Base-by-base conservation (phyloP, 768 basidiomycete genomes). In the Lentinula guzmanii region DNA sequence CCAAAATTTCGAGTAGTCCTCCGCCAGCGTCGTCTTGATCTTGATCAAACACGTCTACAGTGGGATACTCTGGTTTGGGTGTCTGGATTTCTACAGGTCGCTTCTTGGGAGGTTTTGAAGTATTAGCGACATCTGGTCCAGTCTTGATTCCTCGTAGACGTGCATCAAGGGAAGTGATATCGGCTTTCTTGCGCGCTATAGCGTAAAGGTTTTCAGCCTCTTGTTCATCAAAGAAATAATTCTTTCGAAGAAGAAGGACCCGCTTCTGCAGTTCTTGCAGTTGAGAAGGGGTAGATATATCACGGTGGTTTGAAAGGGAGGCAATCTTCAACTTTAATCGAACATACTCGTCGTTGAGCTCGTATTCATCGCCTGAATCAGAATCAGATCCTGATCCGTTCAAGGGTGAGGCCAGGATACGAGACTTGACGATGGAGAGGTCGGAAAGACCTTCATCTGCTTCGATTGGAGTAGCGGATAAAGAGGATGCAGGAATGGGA, bases 1-100 rank as follows among this genome's bases (percentile, higher is more conserved):
- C 90, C 50, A 96, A 77, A 54, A 95, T 75, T 43, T 83, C 87
- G 60, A 95, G 81, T 35, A 97, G 74, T 15, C 93, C 86, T 5
- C 80, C 86, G 11, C 70, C 71, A 46, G 74, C 79, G 35, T 80
- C 81, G 16, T 79, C 78, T 31, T 75, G 76, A 18, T 80, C 80
- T 35, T 81, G 76, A 58, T 82, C 82, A 65, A 88, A 86, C 1
- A 86, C 64, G 65, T 89, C 82, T 11, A 52, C 28, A 13, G 52
- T 55, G 7, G 4, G 56, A 28, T 15, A 42, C 42, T 7, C 43
- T 3, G 61, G 8, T 4, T 21, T 58, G 45, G 31, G 62, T 31
- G 60, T 18, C 8, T 65, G 66, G 21, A 68, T 67, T 24, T 66
- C 41, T 28, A 61, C 63, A 52, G 68, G 64, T 18, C 62, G 67